phyloP scores from a whole-genome alignment of 345 rosid species.

The Crucihimalaya himalaica region DNA sequence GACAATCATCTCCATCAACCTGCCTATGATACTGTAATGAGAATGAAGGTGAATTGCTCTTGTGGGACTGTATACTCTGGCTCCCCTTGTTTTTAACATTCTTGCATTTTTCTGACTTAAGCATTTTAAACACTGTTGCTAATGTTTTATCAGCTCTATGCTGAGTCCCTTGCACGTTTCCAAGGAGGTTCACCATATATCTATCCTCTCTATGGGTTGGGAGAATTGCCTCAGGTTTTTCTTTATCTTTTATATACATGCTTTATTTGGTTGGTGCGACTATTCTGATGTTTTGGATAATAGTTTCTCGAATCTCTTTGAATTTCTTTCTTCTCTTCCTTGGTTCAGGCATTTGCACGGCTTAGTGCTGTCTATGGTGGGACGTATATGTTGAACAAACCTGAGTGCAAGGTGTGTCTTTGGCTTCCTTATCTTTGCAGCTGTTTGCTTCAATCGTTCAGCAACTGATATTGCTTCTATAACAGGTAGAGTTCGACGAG shows the following conservation, averaged over 20 bases:
- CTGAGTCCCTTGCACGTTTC: conserved; percentile 94
- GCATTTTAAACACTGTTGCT: conserved; percentile 21
- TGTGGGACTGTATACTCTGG: background rate
- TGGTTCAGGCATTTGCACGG: conserved; percentile 84
- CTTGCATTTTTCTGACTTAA: background rate
- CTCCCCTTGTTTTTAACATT: background rate
- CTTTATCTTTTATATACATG: background rate
- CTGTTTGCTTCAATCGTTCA: background rate
- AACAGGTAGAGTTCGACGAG: conserved; percentile 83
- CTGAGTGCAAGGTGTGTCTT: conserved; percentile 79
- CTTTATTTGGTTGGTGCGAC: conserved; percentile 12
- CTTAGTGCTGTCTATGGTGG: conserved; percentile 99
- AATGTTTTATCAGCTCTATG: conserved; percentile 62
- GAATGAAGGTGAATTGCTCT: conserved; percentile 79
- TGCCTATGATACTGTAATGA: conserved; percentile 90
- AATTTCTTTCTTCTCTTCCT: conserved; percentile 10
- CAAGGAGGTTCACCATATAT: conserved; percentile 98
- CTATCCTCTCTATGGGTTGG: conserved; percentile 92
- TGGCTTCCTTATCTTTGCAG: background rate
- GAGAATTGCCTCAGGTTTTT: conserved; percentile 95
- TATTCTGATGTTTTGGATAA: background rate
- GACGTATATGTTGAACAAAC: conserved; percentile 94
- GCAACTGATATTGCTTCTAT: conserved; percentile 12
- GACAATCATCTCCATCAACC: conserved; percentile 78
- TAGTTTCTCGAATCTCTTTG: conserved; percentile 43